Evolutionary conservation across 2,329 filamentous ascomycete species (phyloP).

Genomic region (Fusarium gaditjirri): DNA sequence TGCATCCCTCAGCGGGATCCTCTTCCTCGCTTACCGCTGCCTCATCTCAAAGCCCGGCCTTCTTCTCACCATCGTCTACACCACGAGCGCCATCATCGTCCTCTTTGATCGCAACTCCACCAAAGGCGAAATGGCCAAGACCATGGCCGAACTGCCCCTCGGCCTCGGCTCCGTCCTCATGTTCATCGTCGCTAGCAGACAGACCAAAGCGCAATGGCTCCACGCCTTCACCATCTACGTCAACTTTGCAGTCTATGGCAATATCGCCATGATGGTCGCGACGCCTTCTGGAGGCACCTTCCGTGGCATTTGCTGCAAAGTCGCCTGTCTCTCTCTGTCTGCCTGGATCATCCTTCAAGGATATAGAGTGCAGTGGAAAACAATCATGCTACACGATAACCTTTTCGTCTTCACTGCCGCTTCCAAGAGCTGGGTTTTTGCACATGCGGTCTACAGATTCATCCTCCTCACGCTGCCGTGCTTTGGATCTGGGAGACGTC

Average conservation of each 20-base stretch:
- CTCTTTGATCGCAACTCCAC: neutral
- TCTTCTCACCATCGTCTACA: neutral
- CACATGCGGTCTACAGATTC: neutral
- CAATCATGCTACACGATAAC: neutral
- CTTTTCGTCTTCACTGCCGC: neutral
- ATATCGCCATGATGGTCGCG: constrained; percentile 3
- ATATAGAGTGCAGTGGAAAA: neutral
- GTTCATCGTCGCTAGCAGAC: neutral
- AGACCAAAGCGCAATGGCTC: neutral
- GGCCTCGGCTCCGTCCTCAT: neutral
- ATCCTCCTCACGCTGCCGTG: neutral
- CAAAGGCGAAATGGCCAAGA: neutral
- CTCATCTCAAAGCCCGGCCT: neutral
- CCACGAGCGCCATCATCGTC: neutral
- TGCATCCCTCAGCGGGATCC: neutral
- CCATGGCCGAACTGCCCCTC: neutral
- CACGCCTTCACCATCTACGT: neutral
- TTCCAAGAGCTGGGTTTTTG: neutral
- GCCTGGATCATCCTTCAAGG: neutral
- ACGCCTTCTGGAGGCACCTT: neutral
- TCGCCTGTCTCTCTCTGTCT: neutral
- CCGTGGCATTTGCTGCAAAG: neutral
- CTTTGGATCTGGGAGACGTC: neutral
- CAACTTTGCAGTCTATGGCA: neutral
- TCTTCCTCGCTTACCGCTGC: neutral